A percentile compares a stretch with the other conserved stretches of the same genome.
Evolutionary conservation across 257 asterid species (phyloP).

Genomic region (Solanum sitiens): DNA sequence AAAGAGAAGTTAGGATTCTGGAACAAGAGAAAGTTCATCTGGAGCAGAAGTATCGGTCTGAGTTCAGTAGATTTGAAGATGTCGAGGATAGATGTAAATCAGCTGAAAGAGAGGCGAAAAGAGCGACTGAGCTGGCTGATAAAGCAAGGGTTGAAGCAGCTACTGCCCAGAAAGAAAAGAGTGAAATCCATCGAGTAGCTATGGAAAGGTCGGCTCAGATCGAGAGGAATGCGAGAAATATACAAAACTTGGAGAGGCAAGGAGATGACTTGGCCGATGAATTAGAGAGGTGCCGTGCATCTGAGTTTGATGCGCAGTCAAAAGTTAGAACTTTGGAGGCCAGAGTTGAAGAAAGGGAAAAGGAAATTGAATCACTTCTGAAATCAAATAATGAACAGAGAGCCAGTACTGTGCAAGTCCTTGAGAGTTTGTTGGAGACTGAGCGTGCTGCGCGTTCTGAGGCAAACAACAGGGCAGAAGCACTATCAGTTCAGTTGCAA

Average conservation of each 20-base stretch:
- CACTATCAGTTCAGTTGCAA: conserved; percentile 82
- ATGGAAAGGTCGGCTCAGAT: conserved; percentile 82
- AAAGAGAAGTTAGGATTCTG: conserved; percentile 62
- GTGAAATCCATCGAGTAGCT: conserved; percentile 52
- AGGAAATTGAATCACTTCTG: conserved; percentile 61
- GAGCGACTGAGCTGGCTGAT: conserved; percentile 86
- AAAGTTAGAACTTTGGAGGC: conserved; percentile 58
- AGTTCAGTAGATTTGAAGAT: conserved; percentile 66
- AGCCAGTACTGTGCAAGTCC: conserved; percentile 60
- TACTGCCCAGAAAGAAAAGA: conserved; percentile 71
- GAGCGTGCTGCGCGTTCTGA: conserved; percentile 84
- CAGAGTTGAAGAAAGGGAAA: conserved; percentile 64
- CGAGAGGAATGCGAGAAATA: conserved; percentile 66
- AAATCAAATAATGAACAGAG: conserved; percentile 67
- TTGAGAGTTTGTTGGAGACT: conserved; percentile 58
- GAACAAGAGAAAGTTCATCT: conserved; percentile 76
- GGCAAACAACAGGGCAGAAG: conserved; percentile 77
- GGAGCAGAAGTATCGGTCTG: conserved; percentile 69
- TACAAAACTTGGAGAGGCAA: conserved; percentile 65
- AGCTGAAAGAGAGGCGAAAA: conserved; percentile 78
- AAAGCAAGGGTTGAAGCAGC: conserved; percentile 87
- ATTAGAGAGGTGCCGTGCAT: conserved; percentile 39
- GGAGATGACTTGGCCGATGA: conserved; percentile 46
- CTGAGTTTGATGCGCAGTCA: conserved; percentile 63
- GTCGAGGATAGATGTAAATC: conserved; percentile 69